Percentiles rank a stretch among this genome's conserved stretches.
phyloP scores from a whole-genome alignment of 345 rosid species.

The Brassica rapa region DNA sequence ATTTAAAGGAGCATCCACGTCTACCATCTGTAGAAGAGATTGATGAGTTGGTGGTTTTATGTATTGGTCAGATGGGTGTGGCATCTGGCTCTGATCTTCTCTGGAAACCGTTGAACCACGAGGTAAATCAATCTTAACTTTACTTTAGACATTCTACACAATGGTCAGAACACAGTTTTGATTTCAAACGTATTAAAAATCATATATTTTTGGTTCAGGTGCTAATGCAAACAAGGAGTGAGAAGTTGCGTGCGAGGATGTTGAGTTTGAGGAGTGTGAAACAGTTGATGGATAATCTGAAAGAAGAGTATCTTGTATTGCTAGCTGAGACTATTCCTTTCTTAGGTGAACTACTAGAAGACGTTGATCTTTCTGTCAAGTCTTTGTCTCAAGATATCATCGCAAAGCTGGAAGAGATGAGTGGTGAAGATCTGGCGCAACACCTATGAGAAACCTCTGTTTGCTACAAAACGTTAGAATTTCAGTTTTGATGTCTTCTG shows the following conservation, averaged over 20 bases:
- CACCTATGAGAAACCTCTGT: constrained; percentile 48
- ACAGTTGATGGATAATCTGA: constrained; percentile 70
- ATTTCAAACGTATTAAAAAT: constrained; percentile 6
- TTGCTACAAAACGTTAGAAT: neutral
- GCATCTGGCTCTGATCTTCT: constrained; percentile 85
- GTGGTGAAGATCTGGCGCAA: constrained; percentile 77
- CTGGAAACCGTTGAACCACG: constrained; percentile 91
- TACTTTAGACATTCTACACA: constrained; percentile 42
- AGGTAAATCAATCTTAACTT: constrained; percentile 48
- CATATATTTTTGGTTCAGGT: constrained; percentile 50
- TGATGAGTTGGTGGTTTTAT: constrained; percentile 66
- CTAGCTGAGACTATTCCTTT: constrained; percentile 84
- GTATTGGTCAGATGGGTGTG: constrained; percentile 95
- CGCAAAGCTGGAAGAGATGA: constrained; percentile 81
- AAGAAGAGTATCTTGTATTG: constrained; percentile 82
- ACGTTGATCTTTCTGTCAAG: constrained; percentile 73
- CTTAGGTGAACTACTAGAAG: constrained; percentile 89
- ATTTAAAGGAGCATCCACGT: constrained; percentile 53
- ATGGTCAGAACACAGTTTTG: constrained; percentile 23
- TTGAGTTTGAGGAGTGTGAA: constrained; percentile 76
- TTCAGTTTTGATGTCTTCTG: constrained; percentile 26
- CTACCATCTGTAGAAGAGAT: constrained; percentile 70
- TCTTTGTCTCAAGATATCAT: constrained; percentile 78
- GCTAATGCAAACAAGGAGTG: constrained; percentile 88
- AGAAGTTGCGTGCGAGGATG: constrained; percentile 68